Evolutionary conservation across 495 filamentous ascomycete genomes (phyloP).

Genomic region (Penicillium arizonense): DNA sequence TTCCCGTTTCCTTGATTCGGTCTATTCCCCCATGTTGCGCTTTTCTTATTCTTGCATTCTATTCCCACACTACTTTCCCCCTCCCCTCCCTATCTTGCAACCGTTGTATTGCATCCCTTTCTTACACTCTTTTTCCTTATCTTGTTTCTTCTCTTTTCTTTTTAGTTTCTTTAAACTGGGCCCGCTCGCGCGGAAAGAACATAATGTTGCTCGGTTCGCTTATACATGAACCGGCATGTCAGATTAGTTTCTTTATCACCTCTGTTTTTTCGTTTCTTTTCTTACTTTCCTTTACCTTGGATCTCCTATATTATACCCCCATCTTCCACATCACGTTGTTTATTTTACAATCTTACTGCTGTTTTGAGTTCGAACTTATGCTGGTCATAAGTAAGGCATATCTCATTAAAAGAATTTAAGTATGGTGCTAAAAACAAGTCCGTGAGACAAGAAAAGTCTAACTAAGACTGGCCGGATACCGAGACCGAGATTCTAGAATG

Average conservation of each 20-base stretch:
- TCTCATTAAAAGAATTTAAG: constrained; percentile 13
- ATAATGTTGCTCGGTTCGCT: constrained; percentile 20
- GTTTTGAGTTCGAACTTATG: constrained; percentile 6
- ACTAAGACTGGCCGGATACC: no score
- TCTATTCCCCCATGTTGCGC: neutral
- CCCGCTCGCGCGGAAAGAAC: constrained; percentile 37
- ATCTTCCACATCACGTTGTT: constrained; percentile 15
- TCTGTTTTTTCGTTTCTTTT: constrained; percentile 11
- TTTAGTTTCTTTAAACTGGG: constrained; percentile 16
- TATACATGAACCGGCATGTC: constrained; percentile 17
- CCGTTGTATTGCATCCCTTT: constrained; percentile 11
- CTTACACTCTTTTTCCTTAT: constrained; percentile 10
- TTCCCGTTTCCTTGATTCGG: neutral
- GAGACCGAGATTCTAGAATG: constrained; percentile 1
- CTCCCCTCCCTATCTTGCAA: neutral
- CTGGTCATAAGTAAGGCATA: constrained; percentile 6
- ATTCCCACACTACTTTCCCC: neutral
- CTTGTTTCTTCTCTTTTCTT: constrained; percentile 9
- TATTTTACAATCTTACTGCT: constrained; percentile 8
- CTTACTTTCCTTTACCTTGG: constrained; percentile 4
- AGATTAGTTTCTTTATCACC: constrained; percentile 13
- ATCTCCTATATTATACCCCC: constrained; percentile 18
- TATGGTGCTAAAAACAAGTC: neutral
- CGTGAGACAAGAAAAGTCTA: neutral
- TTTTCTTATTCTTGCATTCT: constrained; percentile 1